Conservation (phyloP, 192 early-diverging fungal species). For the Dimargaris xerosporica region DNA sequence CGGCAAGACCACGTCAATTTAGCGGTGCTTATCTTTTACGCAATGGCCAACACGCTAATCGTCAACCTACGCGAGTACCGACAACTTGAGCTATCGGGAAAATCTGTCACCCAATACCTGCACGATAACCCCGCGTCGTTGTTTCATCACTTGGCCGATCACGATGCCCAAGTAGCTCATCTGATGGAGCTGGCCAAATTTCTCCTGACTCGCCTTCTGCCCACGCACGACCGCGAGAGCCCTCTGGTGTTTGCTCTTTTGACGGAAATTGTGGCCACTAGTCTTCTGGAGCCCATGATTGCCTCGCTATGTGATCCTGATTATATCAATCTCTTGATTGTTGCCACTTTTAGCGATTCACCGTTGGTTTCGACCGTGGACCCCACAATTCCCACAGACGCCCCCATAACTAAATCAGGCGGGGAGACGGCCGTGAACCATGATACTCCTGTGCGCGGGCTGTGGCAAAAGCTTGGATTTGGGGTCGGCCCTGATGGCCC, state of each 20-base stretch:
- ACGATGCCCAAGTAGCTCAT: neutral
- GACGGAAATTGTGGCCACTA: constrained; percentile 10
- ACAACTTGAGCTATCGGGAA: constrained; percentile 1
- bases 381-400: neutral
- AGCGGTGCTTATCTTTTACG: constrained; percentile 2
- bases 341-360: neutral
- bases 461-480: neutral
- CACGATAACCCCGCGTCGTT: neutral
- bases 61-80: constrained; percentile 12
- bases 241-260: constrained; percentile 5
- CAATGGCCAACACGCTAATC: constrained; percentile 6
- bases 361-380: neutral
- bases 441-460: neutral
- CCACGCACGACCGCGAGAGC: constrained; percentile 1
- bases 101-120: neutral
- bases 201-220: neutral
- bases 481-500: neutral
- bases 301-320: constrained; percentile 8
- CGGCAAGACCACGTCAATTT: constrained; percentile 8
- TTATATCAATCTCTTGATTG: constrained; percentile 1
- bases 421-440: neutral
- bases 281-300: constrained; percentile 7
- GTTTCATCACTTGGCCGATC: neutral
- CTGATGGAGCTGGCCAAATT: constrained; percentile 5
- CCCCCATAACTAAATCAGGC: neutral